Evolutionary conservation across 2,329 filamentous ascomycete species (phyloP).

Genomic region (Magnaporthiopsis rhizophila): DNA sequence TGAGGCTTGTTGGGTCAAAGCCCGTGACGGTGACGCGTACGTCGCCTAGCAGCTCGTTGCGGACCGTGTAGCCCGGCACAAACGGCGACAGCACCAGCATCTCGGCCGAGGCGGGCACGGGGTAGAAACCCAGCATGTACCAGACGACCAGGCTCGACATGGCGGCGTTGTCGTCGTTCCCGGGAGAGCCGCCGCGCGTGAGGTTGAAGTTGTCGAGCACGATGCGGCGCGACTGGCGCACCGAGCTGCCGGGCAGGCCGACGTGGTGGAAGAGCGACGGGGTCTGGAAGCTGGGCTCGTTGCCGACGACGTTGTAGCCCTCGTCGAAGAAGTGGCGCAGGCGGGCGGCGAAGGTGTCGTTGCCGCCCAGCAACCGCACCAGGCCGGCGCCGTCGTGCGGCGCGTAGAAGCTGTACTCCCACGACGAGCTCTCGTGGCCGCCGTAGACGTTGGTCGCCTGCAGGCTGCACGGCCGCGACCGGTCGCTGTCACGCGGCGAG

Average conservation of each 20-base stretch:
- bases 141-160: slow-evolving; percentile 8
- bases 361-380: slow-evolving; percentile 45
- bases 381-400: slow-evolving; percentile 34
- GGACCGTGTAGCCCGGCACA: slow-evolving; percentile 3
- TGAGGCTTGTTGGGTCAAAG: not conserved
- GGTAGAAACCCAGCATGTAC: slow-evolving; percentile 5
- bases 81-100: slow-evolving; percentile 5
- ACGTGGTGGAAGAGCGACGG: slow-evolving; percentile 9
- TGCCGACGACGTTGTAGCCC: slow-evolving; percentile 22
- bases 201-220: slow-evolving; percentile 13
- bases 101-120: slow-evolving; percentile 2
- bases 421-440: slow-evolving; percentile 61
- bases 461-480: slow-evolving; percentile 12
- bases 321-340: slow-evolving; percentile 45
- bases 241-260: slow-evolving; percentile 6
- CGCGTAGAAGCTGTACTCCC: slow-evolving; percentile 59
- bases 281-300: slow-evolving; percentile 11
- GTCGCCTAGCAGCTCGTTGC: slow-evolving; percentile 3
- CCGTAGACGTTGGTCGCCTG: slow-evolving; percentile 39
- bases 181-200: slow-evolving; percentile 8
- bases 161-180: slow-evolving; percentile 10
- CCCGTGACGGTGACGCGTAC: slow-evolving; percentile 3
- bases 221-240: slow-evolving; percentile 7
- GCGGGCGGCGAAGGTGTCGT: slow-evolving; percentile 40
- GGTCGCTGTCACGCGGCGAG: slow-evolving; percentile 37